Evolutionary conservation across 2,329 filamentous ascomycete species (phyloP), one percentile per base, ranked within the genome.

Genomic region (Alternaria longipes): DNA sequence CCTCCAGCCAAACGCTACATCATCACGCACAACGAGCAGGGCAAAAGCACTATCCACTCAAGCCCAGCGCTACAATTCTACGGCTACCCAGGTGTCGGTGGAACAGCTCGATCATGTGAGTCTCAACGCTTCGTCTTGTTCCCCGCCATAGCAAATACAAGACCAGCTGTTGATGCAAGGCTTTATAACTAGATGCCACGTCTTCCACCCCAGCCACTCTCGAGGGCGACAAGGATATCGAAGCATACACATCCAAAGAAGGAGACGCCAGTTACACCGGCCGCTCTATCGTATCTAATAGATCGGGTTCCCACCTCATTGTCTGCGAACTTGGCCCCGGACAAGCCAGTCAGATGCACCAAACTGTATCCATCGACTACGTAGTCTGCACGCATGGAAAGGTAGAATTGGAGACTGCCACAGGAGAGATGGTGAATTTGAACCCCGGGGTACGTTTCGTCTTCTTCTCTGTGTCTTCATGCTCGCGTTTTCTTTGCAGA

Each of bases 141-240:
- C n/a, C 22, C 5, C 8, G 4, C 42, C 22, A 22, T 22, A 8
- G 38, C 38, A 11, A 41, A 12, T 12, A 12, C 3, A 6, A 41
- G 38, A 14, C 2, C 38, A 20, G 18, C 9, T 22, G 30, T 16
- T 53, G 14, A 53, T 24, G 5, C 46, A 8, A 47, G 38, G 9
- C 8, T 11, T 36, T 18, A 26, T 3, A 2, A 22, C 26, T 11
- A 59, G 84, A 80, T 71, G 81, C 81, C 12, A 84, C 82, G 5
- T 74, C 76, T 28, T 44, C 65, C 47, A 78, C 81, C 61, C 81
- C 80, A 4, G 67, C 79, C 0, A 70, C 79, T 56, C 74, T 84
- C 20, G 80, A 79, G 69, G 52, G 63, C 49, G 79, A 83, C 62
- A 70, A 63, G n/a, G 82, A 84, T 72, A 63, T 84, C 34, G 56